Evolutionary conservation across 2,329 filamentous ascomycete species (phyloP), one percentile per base, ranked within the genome.

Genomic region (Diaporthe vaccinii): DNA sequence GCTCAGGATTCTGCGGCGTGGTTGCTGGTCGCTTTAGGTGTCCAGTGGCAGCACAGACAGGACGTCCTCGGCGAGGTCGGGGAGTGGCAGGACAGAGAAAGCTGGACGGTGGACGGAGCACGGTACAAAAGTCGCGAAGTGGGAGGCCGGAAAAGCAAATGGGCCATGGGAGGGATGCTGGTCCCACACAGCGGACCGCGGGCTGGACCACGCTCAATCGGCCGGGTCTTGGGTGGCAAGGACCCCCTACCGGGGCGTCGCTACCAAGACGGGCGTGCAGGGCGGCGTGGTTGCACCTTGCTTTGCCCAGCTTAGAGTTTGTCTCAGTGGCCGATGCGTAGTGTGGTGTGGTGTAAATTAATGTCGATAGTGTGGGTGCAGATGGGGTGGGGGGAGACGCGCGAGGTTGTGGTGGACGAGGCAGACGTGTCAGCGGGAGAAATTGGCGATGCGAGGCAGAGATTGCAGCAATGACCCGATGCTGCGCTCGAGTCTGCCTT

Each of bases 241-340:
- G 71, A 46, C 25, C 58, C 71, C 71, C 71, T 55, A 58, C 31
- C 46, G 25, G 58, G 9, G 10, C 1, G 3, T 51, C 36, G 34
- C 71, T 46, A 69, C 65, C 65, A 73, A 73, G 58, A 73, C 34
- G 49, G 25, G 58, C 58, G 65, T 39, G 65, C 65, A 69, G 49
- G 59, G 15, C 41, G 39, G 59, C 59, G 59, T 46, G 59, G 59
- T 65, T 65, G 59, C 46, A 41, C 49, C 65, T 55, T 55, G 49
- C 34, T 55, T 15, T 55, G 46, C 49, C 49, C 46, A 69, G 65
- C 65, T 69, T 69, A 55, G 65, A 69, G 65, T 55, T 69, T 69
- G 65, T 69, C 65, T 69, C 65, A 55, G 65, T 25, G 65, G 46
- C 46, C 65, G 65, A 25, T n/a, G 31, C 41, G 61, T 49, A 65